These are phyloP conservation scores for Brassica napus DNA, from an alignment of 345 rosid genomes.

Conservation along the genomic window DNA sequence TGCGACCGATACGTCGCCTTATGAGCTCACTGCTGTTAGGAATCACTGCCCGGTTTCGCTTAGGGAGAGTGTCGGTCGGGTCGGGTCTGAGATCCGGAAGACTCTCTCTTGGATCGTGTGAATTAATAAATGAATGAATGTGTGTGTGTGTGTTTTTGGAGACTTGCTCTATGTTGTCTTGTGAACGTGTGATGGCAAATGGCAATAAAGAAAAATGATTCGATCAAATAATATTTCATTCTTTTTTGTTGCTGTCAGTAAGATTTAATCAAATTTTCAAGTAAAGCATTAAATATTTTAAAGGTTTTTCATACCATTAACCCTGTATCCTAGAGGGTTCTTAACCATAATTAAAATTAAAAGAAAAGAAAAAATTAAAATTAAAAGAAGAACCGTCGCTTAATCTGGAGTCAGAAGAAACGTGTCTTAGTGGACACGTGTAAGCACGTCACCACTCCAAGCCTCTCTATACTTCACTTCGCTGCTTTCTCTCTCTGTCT, in stretches of 20 bases:
- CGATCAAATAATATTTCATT: neutral
- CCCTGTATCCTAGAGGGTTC: too few relatives aligned
- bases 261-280: neutral
- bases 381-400: too few relatives aligned
- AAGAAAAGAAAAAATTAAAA: too few relatives aligned
- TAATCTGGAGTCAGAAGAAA: too few relatives aligned
- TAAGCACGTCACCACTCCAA: too few relatives aligned
- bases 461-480: neutral
- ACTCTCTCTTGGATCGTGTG: neutral
- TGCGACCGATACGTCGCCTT: slow-evolving; percentile 59
- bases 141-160: neutral
- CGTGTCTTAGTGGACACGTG: too few relatives aligned
- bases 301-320: neutral
- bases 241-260: neutral
- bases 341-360: too few relatives aligned
- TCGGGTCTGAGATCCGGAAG: neutral
- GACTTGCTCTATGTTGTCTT: neutral
- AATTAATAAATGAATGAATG: neutral
- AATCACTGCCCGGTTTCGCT: slow-evolving; percentile 43
- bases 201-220: neutral
- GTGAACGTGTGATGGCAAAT: neutral
- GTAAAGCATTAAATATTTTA: too few relatives aligned
- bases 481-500: neutral
- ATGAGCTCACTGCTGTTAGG: slow-evolving; percentile 52
- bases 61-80: neutral